These are phyloP conservation scores for Blastocystis sp. DNA, from an alignment of 352 stramenopile genomes.

Conservation along the genomic window DNA sequence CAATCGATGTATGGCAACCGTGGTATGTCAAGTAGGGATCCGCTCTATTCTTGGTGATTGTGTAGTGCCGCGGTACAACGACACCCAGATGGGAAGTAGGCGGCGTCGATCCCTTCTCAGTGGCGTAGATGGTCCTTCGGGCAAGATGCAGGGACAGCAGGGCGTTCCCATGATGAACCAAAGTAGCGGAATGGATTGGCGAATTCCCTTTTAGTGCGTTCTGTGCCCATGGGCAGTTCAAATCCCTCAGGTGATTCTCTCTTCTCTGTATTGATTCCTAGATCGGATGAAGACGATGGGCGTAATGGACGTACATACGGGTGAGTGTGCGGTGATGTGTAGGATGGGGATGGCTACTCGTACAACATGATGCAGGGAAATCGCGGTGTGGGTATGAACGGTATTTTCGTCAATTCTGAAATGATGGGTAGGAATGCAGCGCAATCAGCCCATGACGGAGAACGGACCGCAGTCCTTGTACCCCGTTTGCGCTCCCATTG, in stretches of 20 bases:
- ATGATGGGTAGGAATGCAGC: neutral
- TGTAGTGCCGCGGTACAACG: slow-evolving; percentile 14
- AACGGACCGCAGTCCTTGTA: neutral
- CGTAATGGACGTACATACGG: neutral
- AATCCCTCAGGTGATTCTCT: neutral
- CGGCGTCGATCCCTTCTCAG: neutral
- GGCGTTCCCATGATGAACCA: slow-evolving; percentile 4
- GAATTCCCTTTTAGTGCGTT: neutral
- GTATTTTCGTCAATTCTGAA: neutral
- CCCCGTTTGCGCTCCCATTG: neutral
- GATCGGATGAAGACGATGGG: slow-evolving; percentile 28
- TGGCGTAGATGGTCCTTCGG: slow-evolving; percentile 22
- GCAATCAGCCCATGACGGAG: neutral
- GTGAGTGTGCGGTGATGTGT: neutral
- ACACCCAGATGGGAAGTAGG: slow-evolving; percentile 13
- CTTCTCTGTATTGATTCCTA: slow-evolving; percentile 22
- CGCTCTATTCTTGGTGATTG: neutral
- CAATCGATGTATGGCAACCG: neutral
- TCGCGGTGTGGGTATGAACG: neutral
- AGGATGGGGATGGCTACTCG: slow-evolving; percentile 36
- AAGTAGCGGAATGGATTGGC: neutral
- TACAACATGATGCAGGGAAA: slow-evolving; percentile 12
- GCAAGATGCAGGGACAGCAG: neutral
- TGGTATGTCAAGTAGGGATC: neutral
- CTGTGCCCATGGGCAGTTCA: neutral